These are phyloP conservation scores for Coffea humblotiana DNA, from an alignment of 305 asterid genomes.

Conservation along the genomic window DNA sequence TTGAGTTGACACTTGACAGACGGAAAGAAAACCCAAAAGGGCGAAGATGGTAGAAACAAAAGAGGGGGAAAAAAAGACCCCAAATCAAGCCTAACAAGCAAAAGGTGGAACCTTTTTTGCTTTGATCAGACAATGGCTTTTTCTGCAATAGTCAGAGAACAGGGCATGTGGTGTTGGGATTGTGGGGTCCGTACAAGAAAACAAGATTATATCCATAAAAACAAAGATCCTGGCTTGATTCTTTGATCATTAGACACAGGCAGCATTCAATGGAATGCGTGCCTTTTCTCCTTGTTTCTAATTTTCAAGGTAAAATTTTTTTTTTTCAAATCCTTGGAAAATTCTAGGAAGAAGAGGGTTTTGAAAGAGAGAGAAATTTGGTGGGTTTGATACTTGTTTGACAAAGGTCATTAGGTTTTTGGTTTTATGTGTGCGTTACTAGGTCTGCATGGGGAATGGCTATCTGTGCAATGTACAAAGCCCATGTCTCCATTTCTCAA, in stretches of 20 bases:
- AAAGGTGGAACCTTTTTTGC: constrained; percentile 32
- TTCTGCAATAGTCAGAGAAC: constrained; percentile 23
- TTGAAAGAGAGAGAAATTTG: no score
- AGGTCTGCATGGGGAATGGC: constrained; percentile 11
- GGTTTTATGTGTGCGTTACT: constrained; percentile 15
- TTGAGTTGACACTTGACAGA: constrained; percentile 31
- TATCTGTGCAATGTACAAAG: constrained; percentile 1
- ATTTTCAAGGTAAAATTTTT: background rate
- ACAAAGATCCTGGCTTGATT: constrained; percentile 6
- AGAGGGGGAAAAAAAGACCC: constrained; percentile 21
- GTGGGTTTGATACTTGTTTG: background rate
- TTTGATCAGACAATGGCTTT: constrained; percentile 36
- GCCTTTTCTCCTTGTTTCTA: no score
- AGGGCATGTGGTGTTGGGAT: constrained; percentile 29
- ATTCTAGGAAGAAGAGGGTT: background rate
- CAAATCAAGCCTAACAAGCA: constrained; percentile 40
- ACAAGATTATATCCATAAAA: background rate
- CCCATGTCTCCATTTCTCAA: constrained; percentile 12
- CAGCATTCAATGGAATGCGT: background rate
- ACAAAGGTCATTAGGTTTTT: background rate
- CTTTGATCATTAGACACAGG: background rate
- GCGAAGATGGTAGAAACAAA: constrained; percentile 1
- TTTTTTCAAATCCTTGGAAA: constrained; percentile 2
- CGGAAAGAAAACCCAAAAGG: constrained; percentile 13
- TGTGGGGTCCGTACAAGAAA: constrained; percentile 28